Evolutionary conservation across 139 green algal species (phyloP).

Genomic region (Micromonas commoda): DNA sequence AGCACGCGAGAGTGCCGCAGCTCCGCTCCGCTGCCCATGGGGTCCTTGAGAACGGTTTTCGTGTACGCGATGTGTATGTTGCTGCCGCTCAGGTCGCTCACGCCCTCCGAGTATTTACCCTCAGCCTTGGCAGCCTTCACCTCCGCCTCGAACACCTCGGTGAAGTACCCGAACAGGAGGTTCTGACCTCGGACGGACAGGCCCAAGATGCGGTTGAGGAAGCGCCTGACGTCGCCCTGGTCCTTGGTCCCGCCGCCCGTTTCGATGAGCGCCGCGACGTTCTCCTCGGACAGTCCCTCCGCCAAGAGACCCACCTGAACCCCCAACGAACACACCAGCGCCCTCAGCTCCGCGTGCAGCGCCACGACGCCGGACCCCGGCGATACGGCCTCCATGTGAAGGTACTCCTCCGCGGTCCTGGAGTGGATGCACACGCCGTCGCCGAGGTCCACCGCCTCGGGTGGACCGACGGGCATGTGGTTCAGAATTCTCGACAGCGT

Average conservation of each 20-base stretch:
- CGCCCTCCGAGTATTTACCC: slow-evolving; percentile 53
- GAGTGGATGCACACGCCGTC: too few species aligned
- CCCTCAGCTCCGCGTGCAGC: neutral
- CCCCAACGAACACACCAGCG: neutral
- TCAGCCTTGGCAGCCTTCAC: slow-evolving; percentile 39
- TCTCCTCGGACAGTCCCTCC: neutral
- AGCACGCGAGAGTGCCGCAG: neutral
- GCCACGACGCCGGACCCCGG: neutral
- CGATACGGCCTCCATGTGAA: neutral
- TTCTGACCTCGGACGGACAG: slow-evolving; percentile 57
- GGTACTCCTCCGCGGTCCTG: neutral
- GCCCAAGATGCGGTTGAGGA: slow-evolving; percentile 55
- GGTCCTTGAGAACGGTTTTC: slow-evolving; percentile 24
- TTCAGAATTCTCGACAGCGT: neutral
- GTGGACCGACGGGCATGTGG: too few species aligned
- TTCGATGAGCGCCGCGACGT: slow-evolving; percentile 2
- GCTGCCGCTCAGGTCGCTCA: slow-evolving; percentile 46
- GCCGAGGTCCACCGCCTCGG: too few species aligned
- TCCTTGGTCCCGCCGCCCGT: neutral
- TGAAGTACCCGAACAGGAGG: slow-evolving; percentile 56
- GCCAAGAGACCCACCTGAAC: neutral
- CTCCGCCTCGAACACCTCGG: slow-evolving; percentile 41
- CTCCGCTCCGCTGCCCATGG: slow-evolving; percentile 11
- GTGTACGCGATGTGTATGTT: slow-evolving; percentile 36
- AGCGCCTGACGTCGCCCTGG: slow-evolving; percentile 27